Conservation (phyloP, 129 eudicot genomes). For the Deinandra increscens region DNA sequence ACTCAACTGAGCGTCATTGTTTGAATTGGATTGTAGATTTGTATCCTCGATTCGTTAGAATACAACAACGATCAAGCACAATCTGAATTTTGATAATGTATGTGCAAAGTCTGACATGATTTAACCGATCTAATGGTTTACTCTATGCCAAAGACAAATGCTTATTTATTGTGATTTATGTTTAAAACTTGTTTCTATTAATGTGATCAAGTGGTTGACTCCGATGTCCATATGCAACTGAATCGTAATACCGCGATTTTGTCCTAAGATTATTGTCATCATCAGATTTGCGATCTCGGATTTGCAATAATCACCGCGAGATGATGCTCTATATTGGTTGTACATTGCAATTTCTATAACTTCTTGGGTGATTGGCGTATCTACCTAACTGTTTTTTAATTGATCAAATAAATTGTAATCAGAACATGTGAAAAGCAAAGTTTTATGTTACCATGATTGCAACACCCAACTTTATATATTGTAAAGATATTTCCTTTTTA, state of each 20-base stretch:
- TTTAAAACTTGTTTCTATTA: not conserved
- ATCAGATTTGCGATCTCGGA: no score
- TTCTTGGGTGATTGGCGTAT: constrained; percentile 3
- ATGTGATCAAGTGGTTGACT: constrained; percentile 15
- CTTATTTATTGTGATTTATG: constrained; percentile 14
- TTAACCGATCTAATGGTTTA: constrained; percentile 18
- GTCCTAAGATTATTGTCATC: not conserved
- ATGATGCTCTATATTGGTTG: not conserved
- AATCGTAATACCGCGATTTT: not conserved
- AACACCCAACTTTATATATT: not conserved
- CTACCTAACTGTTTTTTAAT: not conserved
- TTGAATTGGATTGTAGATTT: not conserved
- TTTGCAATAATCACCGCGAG: not conserved
- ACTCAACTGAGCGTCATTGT: not conserved
- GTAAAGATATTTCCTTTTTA: not conserved
- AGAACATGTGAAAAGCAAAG: not conserved
- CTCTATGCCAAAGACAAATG: no score
- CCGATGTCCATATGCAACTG: not conserved
- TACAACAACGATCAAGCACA: not conserved
- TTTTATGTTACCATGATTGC: not conserved
- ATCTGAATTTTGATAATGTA: constrained; percentile 11
- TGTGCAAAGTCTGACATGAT: constrained; percentile 19
- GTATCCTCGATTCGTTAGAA: not conserved
- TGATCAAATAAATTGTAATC: not conserved
- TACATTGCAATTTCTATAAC: not conserved